Conservation (phyloP, 1,284 basidiomycete genomes). For the Neotropicomus parvogracilis region DNA sequence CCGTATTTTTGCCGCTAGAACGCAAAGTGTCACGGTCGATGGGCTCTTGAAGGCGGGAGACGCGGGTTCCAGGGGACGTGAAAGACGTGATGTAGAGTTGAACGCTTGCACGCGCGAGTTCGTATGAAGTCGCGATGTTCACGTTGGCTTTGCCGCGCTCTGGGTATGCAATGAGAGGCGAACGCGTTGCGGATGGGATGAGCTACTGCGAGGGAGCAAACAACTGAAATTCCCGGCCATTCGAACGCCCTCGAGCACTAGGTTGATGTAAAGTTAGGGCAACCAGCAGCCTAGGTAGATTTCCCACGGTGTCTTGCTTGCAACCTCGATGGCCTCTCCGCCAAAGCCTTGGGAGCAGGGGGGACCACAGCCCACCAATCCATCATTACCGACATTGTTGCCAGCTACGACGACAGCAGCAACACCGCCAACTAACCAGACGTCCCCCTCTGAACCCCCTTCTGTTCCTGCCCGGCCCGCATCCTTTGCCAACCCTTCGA, state of each 20-base stretch:
- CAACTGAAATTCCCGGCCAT: too few species aligned
- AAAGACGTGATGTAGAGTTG: slow-evolving; percentile 9
- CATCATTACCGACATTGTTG: slow-evolving; percentile 19
- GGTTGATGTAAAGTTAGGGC: too few species aligned
- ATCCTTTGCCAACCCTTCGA: slow-evolving; percentile 33
- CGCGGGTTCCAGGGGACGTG: background rate
- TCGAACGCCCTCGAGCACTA: too few species aligned
- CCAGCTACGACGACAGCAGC: slow-evolving; percentile 20
- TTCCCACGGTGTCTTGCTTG: slow-evolving; percentile 17
- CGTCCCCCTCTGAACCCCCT: slow-evolving; percentile 22
- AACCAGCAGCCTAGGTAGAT: too few species aligned
- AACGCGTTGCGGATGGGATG: too few species aligned
- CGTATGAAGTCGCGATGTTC: slow-evolving; percentile 13
- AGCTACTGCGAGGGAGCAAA: too few species aligned
- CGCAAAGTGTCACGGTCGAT: background rate
- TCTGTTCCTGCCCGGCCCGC: slow-evolving; percentile 42
- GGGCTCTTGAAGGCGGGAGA: background rate
- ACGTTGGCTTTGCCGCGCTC: slow-evolving; percentile 14
- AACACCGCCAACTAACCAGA: slow-evolving; percentile 16
- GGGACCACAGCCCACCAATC: slow-evolving; percentile 35
- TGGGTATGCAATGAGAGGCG: too few species aligned
- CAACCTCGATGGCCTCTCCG: slow-evolving; percentile 61
- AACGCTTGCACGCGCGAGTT: slow-evolving; percentile 9
- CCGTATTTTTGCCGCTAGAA: too few species aligned
- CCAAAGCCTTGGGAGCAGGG: slow-evolving; percentile 84